Evolutionary conservation across 768 basidiomycete species (phyloP), one percentile per base, ranked within the genome.

Genomic region (Macrolepiota dolichaula): DNA sequence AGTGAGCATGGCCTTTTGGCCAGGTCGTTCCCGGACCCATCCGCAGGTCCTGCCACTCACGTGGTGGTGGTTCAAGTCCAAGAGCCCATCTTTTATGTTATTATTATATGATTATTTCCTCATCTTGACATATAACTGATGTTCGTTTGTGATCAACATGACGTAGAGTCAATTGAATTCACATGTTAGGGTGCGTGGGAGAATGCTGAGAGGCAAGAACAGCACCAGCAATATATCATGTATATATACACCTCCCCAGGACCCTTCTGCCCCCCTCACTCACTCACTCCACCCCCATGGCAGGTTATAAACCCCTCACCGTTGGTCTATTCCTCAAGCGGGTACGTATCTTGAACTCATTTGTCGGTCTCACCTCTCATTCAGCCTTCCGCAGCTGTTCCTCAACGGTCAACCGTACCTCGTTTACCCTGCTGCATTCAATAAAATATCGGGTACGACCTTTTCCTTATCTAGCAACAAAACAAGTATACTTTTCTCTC

Each of bases 381-480:
- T 11, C 29, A n/a, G n/a, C n/a, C 29, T 35, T 50, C 24, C 13
- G 35, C 11, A 63, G 62, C 12, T 65, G 24, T 7, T 65, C 10
- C 17, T 52, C 22, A 40, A 65, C 13, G 64, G 64, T 2, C 64
- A 65, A 44, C 32, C 50, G 3, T 60, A 46, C 24, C 59, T 65
- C 35, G 64, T 65, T 9, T 65, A 65, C 52, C 64, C 64, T 0
- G 47, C 57, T 2, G 64, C 50, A 5, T 63, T 59, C 46, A 12
- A 38, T 9, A n/a, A 38, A 15, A 15, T 61, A 61, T 24, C 37
- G 58, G 61, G 64, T 65, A 29, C 38, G 54, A 50, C 13, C 12
- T 29, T 22, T 22, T 2, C 22, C 29, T 11, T 29, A 10, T 29
- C 46, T 37, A 10, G n/a, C n/a, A n/a, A 2, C 22, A 3, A n/a